These are phyloP conservation scores for Jaltomata sinuosa DNA, from an alignment of 257 asterid species.

Conservation along the genomic window DNA sequence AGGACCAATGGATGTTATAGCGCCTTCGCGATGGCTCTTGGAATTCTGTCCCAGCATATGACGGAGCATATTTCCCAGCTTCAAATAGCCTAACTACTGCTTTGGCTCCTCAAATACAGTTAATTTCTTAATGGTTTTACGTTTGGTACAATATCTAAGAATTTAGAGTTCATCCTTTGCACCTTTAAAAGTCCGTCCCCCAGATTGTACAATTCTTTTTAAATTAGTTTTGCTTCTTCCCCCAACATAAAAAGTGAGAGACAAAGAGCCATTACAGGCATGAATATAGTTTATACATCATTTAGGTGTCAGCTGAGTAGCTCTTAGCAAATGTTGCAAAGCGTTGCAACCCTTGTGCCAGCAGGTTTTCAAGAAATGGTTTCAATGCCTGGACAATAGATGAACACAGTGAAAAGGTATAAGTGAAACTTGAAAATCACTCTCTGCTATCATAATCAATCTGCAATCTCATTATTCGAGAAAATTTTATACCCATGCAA, in stretches of 20 bases:
- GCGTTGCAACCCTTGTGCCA: constrained; percentile 47
- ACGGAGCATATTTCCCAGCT: not conserved
- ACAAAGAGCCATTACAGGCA: not conserved
- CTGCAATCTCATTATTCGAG: not conserved
- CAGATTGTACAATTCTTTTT: not conserved
- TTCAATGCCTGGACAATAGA: constrained; percentile 52
- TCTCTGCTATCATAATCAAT: not conserved
- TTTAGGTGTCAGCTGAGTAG: constrained; percentile 36
- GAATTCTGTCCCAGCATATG: not conserved
- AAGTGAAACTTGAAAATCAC: not conserved
- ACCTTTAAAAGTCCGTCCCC: not conserved
- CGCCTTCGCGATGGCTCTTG: not conserved
- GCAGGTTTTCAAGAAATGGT: constrained; percentile 76
- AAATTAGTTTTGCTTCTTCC: not conserved
- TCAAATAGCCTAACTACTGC: not conserved
- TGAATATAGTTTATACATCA: constrained; percentile 12
- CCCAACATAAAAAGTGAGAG: not conserved
- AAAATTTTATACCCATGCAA: not conserved
- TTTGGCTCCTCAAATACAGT: not conserved
- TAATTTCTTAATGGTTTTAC: not conserved
- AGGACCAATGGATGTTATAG: not conserved
- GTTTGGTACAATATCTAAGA: not conserved
- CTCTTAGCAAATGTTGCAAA: constrained; percentile 51
- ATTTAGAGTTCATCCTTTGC: not conserved
- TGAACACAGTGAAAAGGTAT: not conserved